phyloP scores from a whole-genome alignment of 352 stramenopile genomes.

The Phytopythium chamaehyphon region DNA sequence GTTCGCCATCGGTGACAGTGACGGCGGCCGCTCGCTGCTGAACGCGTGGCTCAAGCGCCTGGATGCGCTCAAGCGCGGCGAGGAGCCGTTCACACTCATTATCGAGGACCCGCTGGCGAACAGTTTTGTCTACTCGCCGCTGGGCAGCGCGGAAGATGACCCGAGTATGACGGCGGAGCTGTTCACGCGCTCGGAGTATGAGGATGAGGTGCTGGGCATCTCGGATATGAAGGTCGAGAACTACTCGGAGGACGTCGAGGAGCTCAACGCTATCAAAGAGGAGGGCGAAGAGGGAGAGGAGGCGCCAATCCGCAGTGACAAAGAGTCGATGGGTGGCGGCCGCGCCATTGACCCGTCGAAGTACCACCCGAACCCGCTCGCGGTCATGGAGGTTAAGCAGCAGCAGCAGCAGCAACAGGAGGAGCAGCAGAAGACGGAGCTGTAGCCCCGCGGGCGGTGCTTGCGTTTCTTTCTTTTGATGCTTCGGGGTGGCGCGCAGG shows the following conservation, averaged over 20 bases:
- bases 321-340: conserved; percentile 57
- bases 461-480: no score
- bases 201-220: conserved; percentile 92
- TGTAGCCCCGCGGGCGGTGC: conserved; percentile 2
- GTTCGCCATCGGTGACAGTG: conserved; percentile 79
- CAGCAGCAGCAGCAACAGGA: conserved; percentile 29
- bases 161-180: conserved; percentile 70
- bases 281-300: conserved; percentile 23
- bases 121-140: conserved; percentile 85
- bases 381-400: conserved; percentile 54
- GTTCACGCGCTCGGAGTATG: conserved; percentile 85
- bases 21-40: conserved; percentile 52
- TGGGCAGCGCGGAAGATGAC: conserved; percentile 45
- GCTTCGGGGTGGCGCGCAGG: no score
- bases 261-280: conserved; percentile 22
- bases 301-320: conserved; percentile 47
- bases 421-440: conserved; percentile 9
- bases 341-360: conserved; percentile 43
- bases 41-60: conserved; percentile 49
- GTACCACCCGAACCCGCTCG: conserved; percentile 61
- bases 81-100: conserved; percentile 85
- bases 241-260: conserved; percentile 30
- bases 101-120: conserved; percentile 90
- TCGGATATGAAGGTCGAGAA: conserved; percentile 92
- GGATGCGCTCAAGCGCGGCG: conserved; percentile 50